Percentiles rank a stretch among this genome's conserved stretches.
These are phyloP conservation scores for Symbiodinium pilosum DNA, from an alignment of 73 alveolate genomes.

Conservation along the genomic window DNA sequence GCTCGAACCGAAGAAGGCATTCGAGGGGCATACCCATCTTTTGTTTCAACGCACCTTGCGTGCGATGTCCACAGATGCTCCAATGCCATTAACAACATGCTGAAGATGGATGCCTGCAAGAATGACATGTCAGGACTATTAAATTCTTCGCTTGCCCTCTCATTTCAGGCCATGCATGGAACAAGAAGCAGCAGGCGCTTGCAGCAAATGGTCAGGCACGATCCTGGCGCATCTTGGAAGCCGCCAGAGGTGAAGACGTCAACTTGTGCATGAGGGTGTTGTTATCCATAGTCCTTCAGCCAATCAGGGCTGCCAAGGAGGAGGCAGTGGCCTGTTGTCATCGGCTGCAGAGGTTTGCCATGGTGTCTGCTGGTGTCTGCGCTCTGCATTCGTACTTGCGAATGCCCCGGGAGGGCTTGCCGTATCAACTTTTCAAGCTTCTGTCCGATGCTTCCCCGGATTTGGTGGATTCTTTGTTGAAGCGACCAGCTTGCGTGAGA, in stretches of 20 bases:
- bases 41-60: neutral
- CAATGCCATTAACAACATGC: neutral
- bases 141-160: neutral
- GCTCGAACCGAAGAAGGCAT: neutral
- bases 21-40: neutral
- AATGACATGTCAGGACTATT: neutral
- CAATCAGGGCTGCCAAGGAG: neutral
- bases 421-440: neutral
- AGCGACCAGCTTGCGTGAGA: neutral
- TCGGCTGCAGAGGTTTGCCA: neutral
- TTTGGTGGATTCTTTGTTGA: neutral
- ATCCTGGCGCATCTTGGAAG: conserved; percentile 8
- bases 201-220: neutral
- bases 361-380: neutral
- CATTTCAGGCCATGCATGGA: conserved; percentile 6
- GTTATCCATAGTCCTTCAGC: neutral
- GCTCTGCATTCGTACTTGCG: neutral
- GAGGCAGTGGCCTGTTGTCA: neutral
- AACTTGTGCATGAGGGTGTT: neutral
- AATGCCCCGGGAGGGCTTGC: too few species aligned
- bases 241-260: conserved; percentile 34
- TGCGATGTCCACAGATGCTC: neutral
- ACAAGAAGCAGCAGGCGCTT: neutral
- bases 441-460: neutral
- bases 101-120: neutral